Percentiles rank a stretch among this genome's conserved stretches.
phyloP scores from a whole-genome alignment of 2,329 filamentous ascomycete species.

The Simplicillium sp. region DNA sequence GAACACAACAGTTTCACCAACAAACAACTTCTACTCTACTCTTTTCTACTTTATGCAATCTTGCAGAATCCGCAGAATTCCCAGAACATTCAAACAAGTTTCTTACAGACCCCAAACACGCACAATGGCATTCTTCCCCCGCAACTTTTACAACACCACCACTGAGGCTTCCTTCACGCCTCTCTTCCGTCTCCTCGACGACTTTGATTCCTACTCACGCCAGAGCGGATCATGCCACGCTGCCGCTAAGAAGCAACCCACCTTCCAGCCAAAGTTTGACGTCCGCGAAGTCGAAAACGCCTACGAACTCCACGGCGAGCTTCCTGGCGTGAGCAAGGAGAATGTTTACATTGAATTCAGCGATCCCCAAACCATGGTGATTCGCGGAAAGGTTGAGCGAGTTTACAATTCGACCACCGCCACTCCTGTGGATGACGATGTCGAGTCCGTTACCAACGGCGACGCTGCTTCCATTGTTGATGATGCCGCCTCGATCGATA shows the following conservation, averaged over 20 bases:
- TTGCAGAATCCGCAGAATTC: conserved; percentile 13
- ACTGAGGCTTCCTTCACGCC: conserved; percentile 43
- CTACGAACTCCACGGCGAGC: conserved; percentile 74
- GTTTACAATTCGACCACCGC: conserved; percentile 46
- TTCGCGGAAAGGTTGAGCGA: conserved; percentile 62
- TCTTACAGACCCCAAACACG: conserved; percentile 10
- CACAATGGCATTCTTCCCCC: conserved; percentile 54
- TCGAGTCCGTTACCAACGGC: conserved; percentile 30
- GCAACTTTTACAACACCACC: conserved; percentile 37
- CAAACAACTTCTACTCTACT: conserved; percentile 13
- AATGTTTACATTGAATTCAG: conserved; percentile 71
- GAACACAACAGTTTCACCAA: conserved; percentile 15
- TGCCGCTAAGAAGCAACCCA: conserved; percentile 16
- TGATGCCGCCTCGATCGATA: conserved; percentile 16
- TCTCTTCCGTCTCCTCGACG: conserved; percentile 55
- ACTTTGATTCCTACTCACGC: conserved; percentile 49
- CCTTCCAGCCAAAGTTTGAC: conserved; percentile 65
- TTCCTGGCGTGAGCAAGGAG: conserved; percentile 66
- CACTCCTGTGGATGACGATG: conserved; percentile 27
- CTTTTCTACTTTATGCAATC: conserved; percentile 12
- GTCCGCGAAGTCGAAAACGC: conserved; percentile 57
- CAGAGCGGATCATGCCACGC: conserved; percentile 18
- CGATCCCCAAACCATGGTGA: conserved; percentile 61
- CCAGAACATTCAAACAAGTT: conserved; percentile 16
- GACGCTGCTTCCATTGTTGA: conserved; percentile 28